Conservation (phyloP, 73 alveolate genomes). For the Paramecium bursaria region DNA sequence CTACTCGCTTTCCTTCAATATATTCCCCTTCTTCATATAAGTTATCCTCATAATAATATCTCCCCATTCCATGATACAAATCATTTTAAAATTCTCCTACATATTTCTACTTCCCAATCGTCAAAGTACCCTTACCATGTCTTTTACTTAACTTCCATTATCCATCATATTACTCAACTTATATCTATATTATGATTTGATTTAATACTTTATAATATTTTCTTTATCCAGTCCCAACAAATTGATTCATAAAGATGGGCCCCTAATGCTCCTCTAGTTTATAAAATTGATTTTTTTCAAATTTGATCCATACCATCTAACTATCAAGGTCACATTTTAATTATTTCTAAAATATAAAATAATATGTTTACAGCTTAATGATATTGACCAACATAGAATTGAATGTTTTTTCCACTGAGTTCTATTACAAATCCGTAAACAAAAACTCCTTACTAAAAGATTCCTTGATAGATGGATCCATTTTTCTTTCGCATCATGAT, state of each 20-base stretch:
- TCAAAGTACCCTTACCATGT: conserved; percentile 7
- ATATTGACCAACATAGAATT: conserved; percentile 22
- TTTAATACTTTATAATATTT: too few relatives aligned
- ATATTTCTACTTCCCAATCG: not conserved
- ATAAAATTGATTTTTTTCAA: not conserved
- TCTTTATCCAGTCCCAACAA: conserved; percentile 1
- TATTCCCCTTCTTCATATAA: conserved; percentile 24
- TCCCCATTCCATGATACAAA: conserved; percentile 2
- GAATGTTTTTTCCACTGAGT: not conserved
- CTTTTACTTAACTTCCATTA: not conserved
- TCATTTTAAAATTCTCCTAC: not conserved
- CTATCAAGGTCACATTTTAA: conserved; percentile 11
- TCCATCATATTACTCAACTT: conserved; percentile 21
- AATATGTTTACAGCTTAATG: too few relatives aligned
- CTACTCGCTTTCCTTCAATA: not conserved
- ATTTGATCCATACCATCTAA: not conserved
- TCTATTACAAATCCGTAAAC: conserved; percentile 28
- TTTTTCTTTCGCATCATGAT: conserved; percentile 2
- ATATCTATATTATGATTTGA: too few relatives aligned
- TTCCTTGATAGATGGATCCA: conserved; percentile 35
- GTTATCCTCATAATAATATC: not conserved
- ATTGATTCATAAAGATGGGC: not conserved
- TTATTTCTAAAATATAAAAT: not conserved
- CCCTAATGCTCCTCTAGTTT: not conserved
- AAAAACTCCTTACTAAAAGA: conserved; percentile 2